A percentile compares a stretch with the other conserved stretches of the same genome.
phyloP scores from a whole-genome alignment of 768 basidiomycete genomes.

The Mycena filopes region DNA sequence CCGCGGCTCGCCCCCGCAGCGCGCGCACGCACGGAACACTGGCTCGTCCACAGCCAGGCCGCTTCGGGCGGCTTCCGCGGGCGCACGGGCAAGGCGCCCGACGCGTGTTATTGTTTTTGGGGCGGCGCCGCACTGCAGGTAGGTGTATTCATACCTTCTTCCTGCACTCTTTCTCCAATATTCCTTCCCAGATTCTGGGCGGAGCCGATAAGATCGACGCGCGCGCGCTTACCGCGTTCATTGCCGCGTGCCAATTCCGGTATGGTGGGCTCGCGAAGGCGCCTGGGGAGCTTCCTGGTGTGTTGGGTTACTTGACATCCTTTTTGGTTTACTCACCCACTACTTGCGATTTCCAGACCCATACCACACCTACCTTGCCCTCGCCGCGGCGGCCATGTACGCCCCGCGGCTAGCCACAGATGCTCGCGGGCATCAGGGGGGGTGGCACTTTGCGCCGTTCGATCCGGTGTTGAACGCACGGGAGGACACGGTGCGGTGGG shows the following conservation, averaged over 20 bases:
- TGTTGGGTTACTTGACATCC: constrained; percentile 24
- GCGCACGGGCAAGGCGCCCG: constrained; percentile 86
- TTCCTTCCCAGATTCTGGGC: constrained; percentile 70
- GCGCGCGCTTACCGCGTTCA: constrained; percentile 66
- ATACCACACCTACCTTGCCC: constrained; percentile 92
- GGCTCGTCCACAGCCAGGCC: constrained; percentile 82
- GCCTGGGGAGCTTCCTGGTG: constrained; percentile 85
- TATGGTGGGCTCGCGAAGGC: constrained; percentile 91
- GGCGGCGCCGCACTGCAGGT: constrained; percentile 85
- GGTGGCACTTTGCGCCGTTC: constrained; percentile 68
- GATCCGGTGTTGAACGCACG: constrained; percentile 81
- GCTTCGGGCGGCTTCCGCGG: constrained; percentile 86
- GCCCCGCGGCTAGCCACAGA: constrained; percentile 49
- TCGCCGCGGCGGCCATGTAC: constrained; percentile 85
- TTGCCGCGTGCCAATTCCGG: constrained; percentile 84
- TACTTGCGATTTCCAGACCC: constrained; percentile 66
- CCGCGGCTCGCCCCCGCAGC: constrained; percentile 50
- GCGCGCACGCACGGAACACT: constrained; percentile 68
- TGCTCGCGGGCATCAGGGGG: constrained; percentile 36
- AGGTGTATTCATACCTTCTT: constrained; percentile 33
- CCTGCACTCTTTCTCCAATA: not conserved
- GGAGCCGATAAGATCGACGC: constrained; percentile 67
- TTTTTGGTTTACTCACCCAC: not conserved
- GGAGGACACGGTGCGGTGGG: constrained; percentile 74
- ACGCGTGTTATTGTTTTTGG: constrained; percentile 99